These are phyloP conservation scores for Tilletia horrida DNA, from an alignment of 1,284 basidiomycete species.

Conservation along the genomic window DNA sequence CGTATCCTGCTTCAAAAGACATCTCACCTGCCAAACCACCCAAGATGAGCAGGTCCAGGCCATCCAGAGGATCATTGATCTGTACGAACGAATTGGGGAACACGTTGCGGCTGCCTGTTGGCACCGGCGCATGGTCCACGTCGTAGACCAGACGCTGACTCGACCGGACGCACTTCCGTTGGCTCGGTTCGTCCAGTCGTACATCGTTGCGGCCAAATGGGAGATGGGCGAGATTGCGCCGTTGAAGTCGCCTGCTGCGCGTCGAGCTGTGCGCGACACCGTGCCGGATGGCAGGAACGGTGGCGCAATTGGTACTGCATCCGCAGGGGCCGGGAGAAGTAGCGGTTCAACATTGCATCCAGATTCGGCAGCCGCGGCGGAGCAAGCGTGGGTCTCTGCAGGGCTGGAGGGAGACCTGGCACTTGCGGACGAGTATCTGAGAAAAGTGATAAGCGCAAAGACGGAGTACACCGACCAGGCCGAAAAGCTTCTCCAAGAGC, in stretches of 20 bases:
- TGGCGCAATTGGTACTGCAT: too few relatives aligned
- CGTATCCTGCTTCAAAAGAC: constrained; percentile 50
- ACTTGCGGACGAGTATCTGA: constrained; percentile 48
- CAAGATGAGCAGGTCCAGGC: constrained; percentile 42
- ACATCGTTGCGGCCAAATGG: constrained; percentile 48
- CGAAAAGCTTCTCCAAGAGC: constrained; percentile 46
- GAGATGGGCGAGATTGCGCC: constrained; percentile 49
- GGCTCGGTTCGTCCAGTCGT: constrained; percentile 40
- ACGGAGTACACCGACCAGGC: constrained; percentile 48
- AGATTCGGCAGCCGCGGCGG: constrained; percentile 18
- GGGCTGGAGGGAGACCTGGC: constrained; percentile 33
- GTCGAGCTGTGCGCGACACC: not conserved
- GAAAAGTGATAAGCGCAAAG: constrained; percentile 48
- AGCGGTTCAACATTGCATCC: too few relatives aligned
- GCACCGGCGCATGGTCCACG: constrained; percentile 49
- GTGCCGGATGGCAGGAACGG: not conserved
- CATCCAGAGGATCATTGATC: constrained; percentile 45
- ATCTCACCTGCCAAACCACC: constrained; percentile 47
- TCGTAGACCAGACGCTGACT: constrained; percentile 30
- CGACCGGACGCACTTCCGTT: constrained; percentile 38
- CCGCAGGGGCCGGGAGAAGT: too few relatives aligned
- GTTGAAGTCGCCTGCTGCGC: not conserved
- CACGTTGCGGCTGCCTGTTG: constrained; percentile 38
- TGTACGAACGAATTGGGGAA: constrained; percentile 44
- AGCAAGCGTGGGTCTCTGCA: constrained; percentile 16